These are phyloP conservation scores for Orbilia quercus DNA, from an alignment of 2,329 filamentous ascomycete genomes.

Conservation along the genomic window DNA sequence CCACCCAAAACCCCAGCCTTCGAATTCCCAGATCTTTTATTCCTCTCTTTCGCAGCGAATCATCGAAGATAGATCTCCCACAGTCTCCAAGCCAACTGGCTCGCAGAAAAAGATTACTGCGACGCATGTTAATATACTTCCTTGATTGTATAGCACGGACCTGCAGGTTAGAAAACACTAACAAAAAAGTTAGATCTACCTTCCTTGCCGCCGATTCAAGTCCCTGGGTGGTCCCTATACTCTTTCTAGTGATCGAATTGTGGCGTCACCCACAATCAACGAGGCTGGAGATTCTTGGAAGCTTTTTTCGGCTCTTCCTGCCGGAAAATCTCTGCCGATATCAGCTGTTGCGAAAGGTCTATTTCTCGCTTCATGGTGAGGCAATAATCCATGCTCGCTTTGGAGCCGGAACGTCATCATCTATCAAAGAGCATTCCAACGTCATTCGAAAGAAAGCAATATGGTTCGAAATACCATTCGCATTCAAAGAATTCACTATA, in stretches of 20 bases:
- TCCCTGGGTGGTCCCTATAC: conserved; percentile 16
- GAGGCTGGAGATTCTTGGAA: conserved; percentile 22
- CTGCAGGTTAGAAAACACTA: conserved; percentile 33
- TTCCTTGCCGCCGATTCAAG: conserved; percentile 30
- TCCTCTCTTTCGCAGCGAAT: conserved; percentile 23
- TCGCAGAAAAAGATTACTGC: too few species aligned
- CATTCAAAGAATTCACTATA: background rate
- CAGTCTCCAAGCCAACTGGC: conserved; percentile 5
- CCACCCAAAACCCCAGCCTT: conserved; percentile 26
- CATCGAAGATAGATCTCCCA: conserved; percentile 33
- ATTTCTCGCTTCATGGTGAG: conserved; percentile 19
- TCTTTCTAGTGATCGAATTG: conserved; percentile 52
- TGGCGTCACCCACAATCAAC: conserved; percentile 45
- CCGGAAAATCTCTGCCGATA: conserved; percentile 12
- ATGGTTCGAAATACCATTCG: too few species aligned
- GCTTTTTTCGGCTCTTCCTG: conserved; percentile 34
- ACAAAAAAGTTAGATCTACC: conserved; percentile 22
- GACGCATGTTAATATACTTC: conserved; percentile 14
- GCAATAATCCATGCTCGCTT: background rate
- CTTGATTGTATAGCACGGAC: conserved; percentile 34
- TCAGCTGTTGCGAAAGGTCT: background rate
- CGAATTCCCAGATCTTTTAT: conserved; percentile 11
- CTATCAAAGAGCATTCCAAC: conserved; percentile 3
- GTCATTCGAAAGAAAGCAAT: background rate
- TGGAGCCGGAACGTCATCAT: background rate